These are phyloP conservation scores for Pyrenula massariospora DNA, from an alignment of 495 filamentous ascomycete genomes.

Conservation along the genomic window DNA sequence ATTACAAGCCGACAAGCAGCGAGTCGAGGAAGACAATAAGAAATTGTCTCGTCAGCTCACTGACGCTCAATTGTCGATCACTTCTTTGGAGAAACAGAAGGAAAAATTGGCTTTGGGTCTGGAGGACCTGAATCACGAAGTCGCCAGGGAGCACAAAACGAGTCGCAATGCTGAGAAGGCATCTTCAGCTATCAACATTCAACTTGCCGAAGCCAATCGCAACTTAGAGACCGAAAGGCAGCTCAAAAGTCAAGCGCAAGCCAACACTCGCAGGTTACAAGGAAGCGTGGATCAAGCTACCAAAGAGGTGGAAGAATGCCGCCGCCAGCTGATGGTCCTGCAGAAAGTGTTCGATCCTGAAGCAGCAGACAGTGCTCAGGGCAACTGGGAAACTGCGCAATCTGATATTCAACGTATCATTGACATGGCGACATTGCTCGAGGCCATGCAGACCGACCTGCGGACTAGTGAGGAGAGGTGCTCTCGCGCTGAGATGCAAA, in stretches of 20 bases:
- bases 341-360: conserved; percentile 83
- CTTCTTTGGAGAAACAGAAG: conserved; percentile 86
- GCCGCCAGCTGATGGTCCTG: conserved; percentile 64
- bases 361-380: conserved; percentile 35
- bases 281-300: conserved; percentile 62
- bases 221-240: conserved; percentile 86
- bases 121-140: conserved; percentile 90
- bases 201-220: conserved; percentile 80
- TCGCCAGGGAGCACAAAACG: conserved; percentile 80
- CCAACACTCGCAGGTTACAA: conserved; percentile 73
- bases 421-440: conserved; percentile 78
- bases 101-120: conserved; percentile 83
- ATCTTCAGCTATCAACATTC: conserved; percentile 68
- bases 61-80: conserved; percentile 73
- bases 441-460: conserved; percentile 75
- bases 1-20: conserved; percentile 75
- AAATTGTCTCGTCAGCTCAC: conserved; percentile 75
- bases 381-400: conserved; percentile 51
- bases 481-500: conserved; percentile 68
- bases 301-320: conserved; percentile 67
- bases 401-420: conserved; percentile 53
- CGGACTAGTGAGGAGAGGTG: conserved; percentile 79
- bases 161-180: conserved; percentile 85
- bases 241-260: conserved; percentile 72
- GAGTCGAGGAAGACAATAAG: conserved; percentile 72